Conservation (phyloP, 345 rosid species). For the Dimocarpus longan region DNA sequence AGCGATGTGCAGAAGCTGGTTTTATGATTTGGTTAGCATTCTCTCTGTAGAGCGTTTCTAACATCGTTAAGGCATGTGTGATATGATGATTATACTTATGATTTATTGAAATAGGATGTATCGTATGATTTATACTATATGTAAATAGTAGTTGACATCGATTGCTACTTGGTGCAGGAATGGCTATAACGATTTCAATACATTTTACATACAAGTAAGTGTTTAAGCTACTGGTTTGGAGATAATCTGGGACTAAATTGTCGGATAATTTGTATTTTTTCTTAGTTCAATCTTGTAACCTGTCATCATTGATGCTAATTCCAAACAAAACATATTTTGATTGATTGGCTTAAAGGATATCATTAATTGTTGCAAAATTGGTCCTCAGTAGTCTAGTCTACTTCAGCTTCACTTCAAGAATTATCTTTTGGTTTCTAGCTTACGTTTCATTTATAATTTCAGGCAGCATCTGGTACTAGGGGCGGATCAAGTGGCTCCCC, state of each 20-base stretch:
- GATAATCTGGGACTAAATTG: not conserved
- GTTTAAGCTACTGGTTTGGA: conserved; percentile 7
- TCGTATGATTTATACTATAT: too few relatives aligned
- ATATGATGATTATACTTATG: too few relatives aligned
- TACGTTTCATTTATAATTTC: conserved; percentile 23
- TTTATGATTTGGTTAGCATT: too few relatives aligned
- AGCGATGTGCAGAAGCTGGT: too few relatives aligned
- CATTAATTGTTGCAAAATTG: not conserved
- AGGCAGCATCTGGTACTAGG: conserved; percentile 98
- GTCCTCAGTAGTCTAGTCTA: not conserved
- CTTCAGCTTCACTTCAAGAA: not conserved
- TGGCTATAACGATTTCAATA: conserved; percentile 98
- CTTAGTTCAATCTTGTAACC: not conserved
- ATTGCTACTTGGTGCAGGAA: conserved; percentile 69
- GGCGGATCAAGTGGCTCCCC: conserved; percentile 99
- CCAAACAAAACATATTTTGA: not conserved
- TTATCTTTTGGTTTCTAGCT: not conserved
- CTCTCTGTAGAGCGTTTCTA: too few relatives aligned
- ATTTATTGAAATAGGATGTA: too few relatives aligned
- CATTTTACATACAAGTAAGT: conserved; percentile 97
- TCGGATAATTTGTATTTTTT: not conserved
- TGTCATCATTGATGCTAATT: not conserved
- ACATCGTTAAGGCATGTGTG: too few relatives aligned
- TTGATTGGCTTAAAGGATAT: not conserved
- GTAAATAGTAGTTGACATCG: conserved; percentile 13